Evolutionary conservation across 108 stramenopile genomes (phyloP), one percentile per base, ranked within the genome.

Genomic region (Pseudonitzschia multiseries): DNA sequence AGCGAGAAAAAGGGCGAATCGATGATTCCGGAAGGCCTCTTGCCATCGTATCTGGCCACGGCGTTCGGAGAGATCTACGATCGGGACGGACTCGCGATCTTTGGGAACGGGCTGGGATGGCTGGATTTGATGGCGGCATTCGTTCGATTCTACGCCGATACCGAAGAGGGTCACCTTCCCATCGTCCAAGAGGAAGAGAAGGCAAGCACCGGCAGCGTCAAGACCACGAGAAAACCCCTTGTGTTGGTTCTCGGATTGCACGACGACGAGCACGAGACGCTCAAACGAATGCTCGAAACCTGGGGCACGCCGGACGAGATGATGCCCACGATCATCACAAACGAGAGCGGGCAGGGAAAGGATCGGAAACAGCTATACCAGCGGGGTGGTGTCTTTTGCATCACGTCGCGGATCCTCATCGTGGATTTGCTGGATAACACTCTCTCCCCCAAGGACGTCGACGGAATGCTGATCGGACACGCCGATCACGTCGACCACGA

Each of bases 391-490:
- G 72, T 85, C 4, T 85, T 87, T 69, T 69, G 96, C 54, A 91
- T 98, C 15, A 98, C 99, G 5, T 91, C 89, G 52, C 92, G 99
- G 1, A 98, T 99, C 53, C 79, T 98, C 29, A 96, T 99, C 79
- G 96, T 98, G 12, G 99, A 99, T 71, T 81, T 99, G 31, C 79
- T 99, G 28, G 94, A 82, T 65, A 79, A 89, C 15, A 87, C 74
- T n/a, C 75, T 92, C 0, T 72, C 74, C 18, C 50, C 92, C 42
- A 81, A 70, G 8, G 81, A 88, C 32, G 91, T 98, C 41, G 91
- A 89, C 40, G 99, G 98, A 13, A 79, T 99, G 66, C 53, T 98
- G 63, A 95, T 98, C 29, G 90, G 89, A 21, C 92, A 97, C 68
- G 99, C 96, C 0, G 97, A 99, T 68, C 77, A 88, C 26, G 93